Conservation (phyloP, 371 early-diverging fungal genomes). For the Rhizopus stolonifer region DNA sequence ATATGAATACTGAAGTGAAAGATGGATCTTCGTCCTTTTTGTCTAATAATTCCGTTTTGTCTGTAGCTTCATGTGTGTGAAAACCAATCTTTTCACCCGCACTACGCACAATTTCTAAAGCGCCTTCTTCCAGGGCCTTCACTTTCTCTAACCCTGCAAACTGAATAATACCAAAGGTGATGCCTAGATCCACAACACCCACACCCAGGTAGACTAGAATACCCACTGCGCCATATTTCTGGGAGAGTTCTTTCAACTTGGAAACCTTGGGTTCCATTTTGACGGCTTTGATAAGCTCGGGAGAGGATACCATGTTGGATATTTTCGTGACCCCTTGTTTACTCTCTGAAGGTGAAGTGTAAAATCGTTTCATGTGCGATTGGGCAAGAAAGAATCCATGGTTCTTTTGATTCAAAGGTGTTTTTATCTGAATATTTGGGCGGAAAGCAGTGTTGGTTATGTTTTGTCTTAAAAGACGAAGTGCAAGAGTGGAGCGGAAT, state of each 20-base stretch:
- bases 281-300: constrained; percentile 17
- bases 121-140: constrained; percentile 33
- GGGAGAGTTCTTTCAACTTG: constrained; percentile 19
- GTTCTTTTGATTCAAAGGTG: neutral
- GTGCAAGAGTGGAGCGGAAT: neutral
- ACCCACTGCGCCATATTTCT: constrained; percentile 45
- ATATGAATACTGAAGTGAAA: constrained; percentile 40
- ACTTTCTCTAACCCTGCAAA: constrained; percentile 42
- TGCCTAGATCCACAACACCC: constrained; percentile 39
- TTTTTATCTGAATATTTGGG: neutral
- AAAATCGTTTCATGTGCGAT: neutral
- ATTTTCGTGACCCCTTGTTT: constrained; percentile 13
- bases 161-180: constrained; percentile 39
- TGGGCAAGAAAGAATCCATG: neutral
- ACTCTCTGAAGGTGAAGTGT: constrained; percentile 3
- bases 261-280: constrained; percentile 18
- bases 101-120: constrained; percentile 18
- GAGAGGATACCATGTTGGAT: constrained; percentile 19
- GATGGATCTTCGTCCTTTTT: constrained; percentile 30
- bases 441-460: neutral
- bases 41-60: constrained; percentile 3
- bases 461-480: neutral
- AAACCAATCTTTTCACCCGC: constrained; percentile 16
- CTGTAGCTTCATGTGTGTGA: constrained; percentile 5
- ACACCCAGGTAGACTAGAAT: constrained; percentile 44